Evolutionary conservation across 2,329 filamentous ascomycete species (phyloP).

Genomic region (Cercospora janseana): DNA sequence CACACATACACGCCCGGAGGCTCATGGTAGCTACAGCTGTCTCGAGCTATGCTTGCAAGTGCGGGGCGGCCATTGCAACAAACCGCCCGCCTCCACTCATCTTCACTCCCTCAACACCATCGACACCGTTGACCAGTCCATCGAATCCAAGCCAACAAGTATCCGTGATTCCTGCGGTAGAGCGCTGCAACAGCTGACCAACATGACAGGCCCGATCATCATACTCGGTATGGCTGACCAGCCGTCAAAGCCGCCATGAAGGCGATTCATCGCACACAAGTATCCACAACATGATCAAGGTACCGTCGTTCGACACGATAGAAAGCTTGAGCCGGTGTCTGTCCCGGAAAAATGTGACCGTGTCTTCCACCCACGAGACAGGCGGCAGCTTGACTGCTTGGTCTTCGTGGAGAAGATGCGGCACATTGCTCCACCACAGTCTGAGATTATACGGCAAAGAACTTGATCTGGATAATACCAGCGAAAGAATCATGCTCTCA

Average conservation of each 20-base stretch:
- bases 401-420: slow-evolving; percentile 23
- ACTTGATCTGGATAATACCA: slow-evolving; percentile 99
- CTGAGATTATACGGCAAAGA: slow-evolving; percentile 93
- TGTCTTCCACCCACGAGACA: slow-evolving; percentile 20
- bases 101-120: background rate
- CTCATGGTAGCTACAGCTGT: no score
- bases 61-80: no score
- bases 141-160: background rate
- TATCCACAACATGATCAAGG: slow-evolving; percentile 25
- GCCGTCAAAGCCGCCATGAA: slow-evolving; percentile 21
- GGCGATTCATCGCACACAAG: slow-evolving; percentile 18
- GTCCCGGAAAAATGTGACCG: slow-evolving; percentile 15
- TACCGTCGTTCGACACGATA: slow-evolving; percentile 24
- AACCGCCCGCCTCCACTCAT: no score
- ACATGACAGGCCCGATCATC: slow-evolving; percentile 6
- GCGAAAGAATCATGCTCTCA: slow-evolving; percentile 93
- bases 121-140: background rate
- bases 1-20: no score
- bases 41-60: no score
- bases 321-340: slow-evolving; percentile 28
- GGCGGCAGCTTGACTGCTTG: background rate
- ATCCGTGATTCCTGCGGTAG: background rate
- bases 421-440: slow-evolving; percentile 42
- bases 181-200: slow-evolving; percentile 5
- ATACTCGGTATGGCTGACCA: slow-evolving; percentile 17